Base-by-base conservation (phyloP, 768 basidiomycete species). In the Lentinula detonsa region DNA sequence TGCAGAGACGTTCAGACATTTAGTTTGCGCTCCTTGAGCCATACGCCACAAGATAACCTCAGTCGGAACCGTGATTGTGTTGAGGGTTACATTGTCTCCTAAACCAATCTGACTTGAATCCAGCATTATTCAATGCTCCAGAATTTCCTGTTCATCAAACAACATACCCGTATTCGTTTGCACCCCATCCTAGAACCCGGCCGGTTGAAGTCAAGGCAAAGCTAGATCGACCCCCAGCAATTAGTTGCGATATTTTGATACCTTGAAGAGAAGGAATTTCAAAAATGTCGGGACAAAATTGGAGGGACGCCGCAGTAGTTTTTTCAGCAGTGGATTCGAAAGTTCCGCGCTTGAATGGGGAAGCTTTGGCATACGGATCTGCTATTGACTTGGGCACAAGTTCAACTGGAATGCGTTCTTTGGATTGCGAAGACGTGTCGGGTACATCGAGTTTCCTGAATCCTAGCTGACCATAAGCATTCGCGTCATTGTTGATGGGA, bases 171-270 rank as follows among this genome's bases (percentile, higher is more conserved):
- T 81, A 88, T 64, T 91, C 87, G 69, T 97, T 96, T 1, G 91
- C 91, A 49, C 95, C 95, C 85, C 91, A 96, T 0, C 86, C 92
- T 18, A 98, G 80, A 9, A 95, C 90, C 58, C 85, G 78, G 1
- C 93, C 95, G 2, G 76, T 66, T 3, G 65, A 61, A 0, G 92
- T 93, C 28, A 85, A 77, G 9, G 80, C 87, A 67, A 91, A 93
- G 66, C 90, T 93, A 51, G 82, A 86, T 59, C 85, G 79, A 42
- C 78, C 76, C 2, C 92, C 92, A 28, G 93, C 83, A 33, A 86
- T 85, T 48, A 93, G 77, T 71, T 92, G 87, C 18, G 78, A 81
- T 48, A 91, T 76, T 23, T 82, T 70, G 5, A 93, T 72, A 1
- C 82, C 88, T 52, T 73, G 77, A 28, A 97, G 73, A 3, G 86